Base-by-base conservation (phyloP, 768 basidiomycete species). In the Phanerodontia chrysosporium region DNA sequence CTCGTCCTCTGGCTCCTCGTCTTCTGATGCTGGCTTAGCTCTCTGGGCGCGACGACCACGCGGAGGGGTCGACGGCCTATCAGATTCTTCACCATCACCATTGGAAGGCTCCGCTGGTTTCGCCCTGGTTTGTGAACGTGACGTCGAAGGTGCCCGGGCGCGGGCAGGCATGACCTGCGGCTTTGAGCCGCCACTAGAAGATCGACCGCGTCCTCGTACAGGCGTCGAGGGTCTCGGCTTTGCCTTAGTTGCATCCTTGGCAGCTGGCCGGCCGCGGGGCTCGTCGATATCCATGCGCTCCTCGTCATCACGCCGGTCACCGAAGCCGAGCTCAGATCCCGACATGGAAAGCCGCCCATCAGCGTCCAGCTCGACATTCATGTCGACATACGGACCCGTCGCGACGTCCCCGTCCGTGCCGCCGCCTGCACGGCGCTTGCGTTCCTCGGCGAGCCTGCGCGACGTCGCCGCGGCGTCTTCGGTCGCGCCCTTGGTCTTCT, bases 351-450 rank as follows among this genome's bases (percentile, higher is more conserved):
- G 49, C 12, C 60, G 55, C 7, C 60, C 57, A 13, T 68, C 64
- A 3, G 66, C 60, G 59, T 66, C 65, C 21, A 69, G 48, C 14
- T 66, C 53, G 59, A 68, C 65, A 3, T 46, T 58, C 22, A 60
- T 54, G 14, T 61, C 62, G 22, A 51, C 58, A 27, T 45, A 51
- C 2, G 36, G 62, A 32, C 45, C 62, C 3, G 57, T 32, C 45
- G 51, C 58, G 0, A 61, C 51, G n/a, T 64, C 62, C 22, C 60
- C 62, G 45, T 60, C 61, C 58, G 57, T 63, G 30, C 36, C 51
- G 1, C 57, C 62, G 21, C 13, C 25, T 4, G 27, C 27, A 16
- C 27, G 29, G 6, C 16, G 5, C 25, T 25, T 29, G 16, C 51
- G 36, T 14, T 59, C 61, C 9, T 61, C 61, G 22, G 59, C 53